Conservation (phyloP, 2,329 filamentous ascomycete species). For the Tolypocladium ophioglossoides region DNA sequence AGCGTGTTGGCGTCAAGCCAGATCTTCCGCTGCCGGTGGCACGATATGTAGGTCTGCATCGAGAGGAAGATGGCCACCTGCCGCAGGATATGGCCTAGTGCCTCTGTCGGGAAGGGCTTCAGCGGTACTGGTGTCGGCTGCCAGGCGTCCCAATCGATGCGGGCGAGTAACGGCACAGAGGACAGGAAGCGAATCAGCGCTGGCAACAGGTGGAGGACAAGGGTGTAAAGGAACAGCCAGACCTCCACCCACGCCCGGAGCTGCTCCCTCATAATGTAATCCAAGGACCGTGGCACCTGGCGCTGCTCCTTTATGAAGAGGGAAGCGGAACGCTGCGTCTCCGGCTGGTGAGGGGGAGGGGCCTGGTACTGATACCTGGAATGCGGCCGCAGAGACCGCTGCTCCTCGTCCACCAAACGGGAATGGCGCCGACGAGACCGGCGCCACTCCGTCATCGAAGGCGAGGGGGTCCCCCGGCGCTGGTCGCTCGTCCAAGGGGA, state of each 20-base stretch:
- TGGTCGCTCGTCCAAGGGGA: too few species aligned
- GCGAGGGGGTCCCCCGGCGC: too few species aligned
- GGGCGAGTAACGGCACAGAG: background rate
- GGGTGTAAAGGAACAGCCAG: background rate
- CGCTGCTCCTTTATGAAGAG: background rate
- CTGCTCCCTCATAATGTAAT: background rate
- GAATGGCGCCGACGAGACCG: background rate
- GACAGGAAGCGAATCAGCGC: background rate
- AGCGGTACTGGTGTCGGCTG: background rate
- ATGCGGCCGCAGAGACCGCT: background rate
- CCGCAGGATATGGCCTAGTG: background rate
- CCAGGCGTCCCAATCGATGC: background rate
- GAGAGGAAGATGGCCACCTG: conserved; percentile 5
- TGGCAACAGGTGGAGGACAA: background rate
- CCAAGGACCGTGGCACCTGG: background rate
- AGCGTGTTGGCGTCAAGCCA: conserved; percentile 20
- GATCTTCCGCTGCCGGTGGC: conserved; percentile 11
- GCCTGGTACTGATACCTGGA: background rate
- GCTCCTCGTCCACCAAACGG: background rate
- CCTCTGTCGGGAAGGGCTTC: background rate
- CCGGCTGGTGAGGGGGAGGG: background rate
- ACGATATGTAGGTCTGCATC: conserved; percentile 9
- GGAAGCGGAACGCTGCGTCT: background rate
- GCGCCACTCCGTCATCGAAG: background rate
- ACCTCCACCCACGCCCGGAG: background rate